Evolutionary conservation across 2,329 filamentous ascomycete genomes (phyloP), one percentile per base, ranked within the genome.

Genomic region (Fusarium haematococcum): DNA sequence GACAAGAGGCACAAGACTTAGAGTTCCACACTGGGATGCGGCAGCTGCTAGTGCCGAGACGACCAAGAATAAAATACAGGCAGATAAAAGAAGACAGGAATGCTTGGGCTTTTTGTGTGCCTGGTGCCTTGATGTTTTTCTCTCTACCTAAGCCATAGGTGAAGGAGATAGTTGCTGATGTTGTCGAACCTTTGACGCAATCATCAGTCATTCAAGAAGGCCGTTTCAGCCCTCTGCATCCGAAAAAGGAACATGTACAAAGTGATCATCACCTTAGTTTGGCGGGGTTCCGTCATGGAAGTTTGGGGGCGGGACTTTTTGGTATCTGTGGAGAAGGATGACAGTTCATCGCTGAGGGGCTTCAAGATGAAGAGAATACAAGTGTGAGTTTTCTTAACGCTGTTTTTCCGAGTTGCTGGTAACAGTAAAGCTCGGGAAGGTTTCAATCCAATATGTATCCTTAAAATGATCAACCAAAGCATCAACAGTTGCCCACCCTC

Each of bases 1-100:
- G 68, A 69, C 27, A 54, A 54, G 48, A 54, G 65, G 50, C 66
- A 70, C 69, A 66, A 63, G 72, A 69, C 56, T 59, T 69, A 41
- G 30, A 25, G 18, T 56, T 39, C 32, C 41, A 35, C 48, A 54
- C 48, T 54, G 48, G 27, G 27, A 54, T 54, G 48, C 27, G 18
- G 27, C 48, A 54, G 48, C 27, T 32, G 48, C 27, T 54, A 54
- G 48, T 54, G 27, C 48, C 48, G 27, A 32, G 48, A 32, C 27
- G 48, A 32, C 27, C 27, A 54, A 32, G 57, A 30, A 43, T 32
- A 20, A n/a, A 43, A 41, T 14, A 32, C 35, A 39, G 6, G 27
- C 11, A 54, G 48, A 54, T 8, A 54, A 32, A 59, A 27, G 32
- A 33, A 58, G 16, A n/a, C 9, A 33, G 41, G 25, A 25, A 45